Conservation (phyloP, 169 alveolate genomes). For the Perkinsus olseni region DNA sequence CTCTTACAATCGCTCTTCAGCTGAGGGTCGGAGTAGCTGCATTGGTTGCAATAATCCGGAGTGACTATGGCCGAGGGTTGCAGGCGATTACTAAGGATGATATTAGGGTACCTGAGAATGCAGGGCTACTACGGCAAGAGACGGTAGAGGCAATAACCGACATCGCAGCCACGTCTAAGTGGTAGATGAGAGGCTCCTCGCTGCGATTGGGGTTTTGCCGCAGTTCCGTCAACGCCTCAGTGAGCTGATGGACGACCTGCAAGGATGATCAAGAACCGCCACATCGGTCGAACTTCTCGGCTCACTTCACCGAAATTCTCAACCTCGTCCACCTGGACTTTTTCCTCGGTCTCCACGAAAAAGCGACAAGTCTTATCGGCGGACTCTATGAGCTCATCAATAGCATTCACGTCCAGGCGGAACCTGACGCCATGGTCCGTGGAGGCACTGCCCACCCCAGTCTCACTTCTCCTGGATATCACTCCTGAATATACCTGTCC, state of each 20-base stretch:
- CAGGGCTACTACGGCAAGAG: background rate
- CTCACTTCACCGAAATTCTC: constrained; percentile 58
- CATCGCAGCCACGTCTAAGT: constrained; percentile 99
- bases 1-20: constrained; percentile 60
- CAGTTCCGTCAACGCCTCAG: constrained; percentile 15
- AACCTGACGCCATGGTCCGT: background rate
- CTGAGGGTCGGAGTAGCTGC: constrained; percentile 74
- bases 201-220: constrained; percentile 31
- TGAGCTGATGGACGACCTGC: constrained; percentile 22
- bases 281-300: background rate
- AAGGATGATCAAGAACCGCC: no score
- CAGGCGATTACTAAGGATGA: constrained; percentile 93
- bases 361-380: background rate
- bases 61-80: constrained; percentile 96
- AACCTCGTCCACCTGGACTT: constrained; percentile 46
- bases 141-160: background rate
- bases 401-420: background rate
- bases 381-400: background rate
- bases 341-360: constrained; percentile 63
- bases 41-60: constrained; percentile 83
- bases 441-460: no score
- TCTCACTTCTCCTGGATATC: constrained; percentile 90
- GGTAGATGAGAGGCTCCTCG: constrained; percentile 85
- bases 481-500: constrained; percentile 90
- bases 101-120: constrained; percentile 83